Conservation (phyloP, 352 stramenopile genomes). For the Globisporangium canariense region DNA sequence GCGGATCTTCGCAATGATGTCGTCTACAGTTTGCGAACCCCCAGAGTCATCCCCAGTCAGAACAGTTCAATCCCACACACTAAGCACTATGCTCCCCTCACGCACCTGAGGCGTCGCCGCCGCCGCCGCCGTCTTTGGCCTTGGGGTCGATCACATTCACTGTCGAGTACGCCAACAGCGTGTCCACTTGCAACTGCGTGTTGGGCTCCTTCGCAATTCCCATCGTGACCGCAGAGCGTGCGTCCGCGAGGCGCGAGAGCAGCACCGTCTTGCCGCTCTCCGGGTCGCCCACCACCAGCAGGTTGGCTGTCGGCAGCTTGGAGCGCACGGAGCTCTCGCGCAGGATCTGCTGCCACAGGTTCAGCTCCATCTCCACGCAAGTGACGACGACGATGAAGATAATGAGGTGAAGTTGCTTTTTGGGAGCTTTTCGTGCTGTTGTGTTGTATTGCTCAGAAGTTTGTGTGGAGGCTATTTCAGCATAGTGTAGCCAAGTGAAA, state of each 20-base stretch:
- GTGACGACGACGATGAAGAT: background rate
- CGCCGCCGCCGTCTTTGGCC: slow-evolving; percentile 46
- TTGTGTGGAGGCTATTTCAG: background rate
- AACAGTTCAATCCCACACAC: background rate
- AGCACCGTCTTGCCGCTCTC: slow-evolving; percentile 75
- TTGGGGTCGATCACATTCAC: slow-evolving; percentile 67
- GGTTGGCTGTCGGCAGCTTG: slow-evolving; percentile 59
- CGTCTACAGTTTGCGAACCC: slow-evolving; percentile 30
- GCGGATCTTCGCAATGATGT: slow-evolving; percentile 72
- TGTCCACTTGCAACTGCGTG: slow-evolving; percentile 26
- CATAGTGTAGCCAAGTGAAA: background rate
- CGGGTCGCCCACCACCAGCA: slow-evolving; percentile 68
- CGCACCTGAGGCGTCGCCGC: slow-evolving; percentile 38
- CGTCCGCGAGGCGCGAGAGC: slow-evolving; percentile 55
- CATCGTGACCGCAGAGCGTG: slow-evolving; percentile 6
- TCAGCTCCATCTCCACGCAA: slow-evolving; percentile 11
- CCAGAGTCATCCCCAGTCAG: background rate
- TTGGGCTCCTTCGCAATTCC: slow-evolving; percentile 18
- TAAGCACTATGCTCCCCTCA: background rate
- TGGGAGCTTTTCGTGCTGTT: slow-evolving; percentile 6
- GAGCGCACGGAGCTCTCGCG: slow-evolving; percentile 75
- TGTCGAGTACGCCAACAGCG: slow-evolving; percentile 57
- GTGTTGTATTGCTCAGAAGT: background rate
- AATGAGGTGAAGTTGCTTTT: slow-evolving; percentile 1
- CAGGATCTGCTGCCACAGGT: slow-evolving; percentile 85